Base-by-base conservation (phyloP, 768 basidiomycete genomes). In the Mycena chlorophos region DNA sequence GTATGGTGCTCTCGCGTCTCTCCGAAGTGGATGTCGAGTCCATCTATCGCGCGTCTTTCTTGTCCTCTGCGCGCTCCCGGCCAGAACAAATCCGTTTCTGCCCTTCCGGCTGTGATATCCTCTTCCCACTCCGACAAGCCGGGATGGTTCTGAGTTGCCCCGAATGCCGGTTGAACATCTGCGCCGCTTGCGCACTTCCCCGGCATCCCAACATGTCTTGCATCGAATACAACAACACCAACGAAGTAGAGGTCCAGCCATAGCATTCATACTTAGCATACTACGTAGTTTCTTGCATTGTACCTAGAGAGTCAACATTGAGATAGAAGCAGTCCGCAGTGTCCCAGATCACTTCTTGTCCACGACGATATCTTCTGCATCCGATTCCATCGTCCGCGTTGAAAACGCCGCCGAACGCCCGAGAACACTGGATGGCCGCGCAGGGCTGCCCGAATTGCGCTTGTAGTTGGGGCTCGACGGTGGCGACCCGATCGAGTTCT, bases 311-410 rank as follows among this genome's bases (percentile, higher is more conserved):
- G n/a, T n/a, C n/a, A n/a, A n/a, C n/a, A n/a, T n/a, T n/a, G n/a
- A n/a, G n/a, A n/a, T n/a, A n/a, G n/a, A n/a, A n/a, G n/a, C n/a
- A n/a, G n/a, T n/a, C n/a, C n/a, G n/a, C n/a, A 37, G 40, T 56
- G 64, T 58, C 71, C 55, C 70, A n/a, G 72, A 55, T 58, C 71
- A 65, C 70, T 67, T 67, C 56, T 61, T 67, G 10, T 66, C 79
- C 23, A 87, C 75, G 54, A 88, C 73, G 61, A 87, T 82, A 58
- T 91, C 90, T 67, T 92, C 90, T 30, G 89, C 89, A 65, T 91
- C 89, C 65, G 87, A 89, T 38, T 86, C 88, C 86, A 88, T 87
- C 47, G 89, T 90, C 68, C 88, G 80, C 65, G 88, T 80, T 51
- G 88, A 85, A 52, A 86, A 77, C 27, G 79, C 76, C 31, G 78